Conservation (phyloP, 768 basidiomycete genomes). For the Tricholoma sp. region DNA sequence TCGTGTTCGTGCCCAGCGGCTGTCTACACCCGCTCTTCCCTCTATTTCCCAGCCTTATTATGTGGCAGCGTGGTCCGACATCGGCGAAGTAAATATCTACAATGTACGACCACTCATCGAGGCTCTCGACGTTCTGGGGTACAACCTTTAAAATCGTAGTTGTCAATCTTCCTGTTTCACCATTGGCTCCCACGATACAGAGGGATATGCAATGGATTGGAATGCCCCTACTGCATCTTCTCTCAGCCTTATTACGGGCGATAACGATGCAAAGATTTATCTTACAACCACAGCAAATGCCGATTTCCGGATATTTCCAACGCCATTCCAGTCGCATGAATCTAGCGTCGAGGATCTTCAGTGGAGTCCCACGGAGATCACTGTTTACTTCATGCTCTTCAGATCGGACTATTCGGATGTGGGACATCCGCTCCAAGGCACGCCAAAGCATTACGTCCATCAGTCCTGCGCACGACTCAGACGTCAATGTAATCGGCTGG, state of each 20-base stretch:
- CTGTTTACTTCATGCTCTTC: constrained; percentile 96
- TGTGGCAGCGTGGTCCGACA: no score
- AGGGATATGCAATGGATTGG: constrained; percentile 99
- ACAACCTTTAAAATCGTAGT: constrained; percentile 67
- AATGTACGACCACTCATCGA: no score
- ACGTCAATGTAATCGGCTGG: constrained; percentile 94
- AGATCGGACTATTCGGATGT: constrained; percentile 84
- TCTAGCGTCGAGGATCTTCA: constrained; percentile 73
- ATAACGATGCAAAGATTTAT: constrained; percentile 87
- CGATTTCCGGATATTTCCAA: no score
- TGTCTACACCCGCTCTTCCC: no score
- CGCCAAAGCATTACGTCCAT: constrained; percentile 83
- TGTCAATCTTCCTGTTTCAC: constrained; percentile 94
- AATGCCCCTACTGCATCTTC: constrained; percentile 68
- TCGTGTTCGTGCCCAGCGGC: no score
- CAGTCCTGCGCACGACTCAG: constrained; percentile 77
- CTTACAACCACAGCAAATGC: constrained; percentile 68
- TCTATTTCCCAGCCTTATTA: no score
- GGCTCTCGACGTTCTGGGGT: no score
- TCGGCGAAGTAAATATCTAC: no score
- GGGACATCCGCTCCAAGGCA: constrained; percentile 92
- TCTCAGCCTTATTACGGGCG: constrained; percentile 84
- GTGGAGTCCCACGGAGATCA: constrained; percentile 92
- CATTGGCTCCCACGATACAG: constrained; percentile 79
- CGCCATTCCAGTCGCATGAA: no score